A percentile compares a stretch with the other conserved stretches of the same genome.
Conservation (phyloP, 2,329 filamentous ascomycete species). For the Chaetomium sp. region DNA sequence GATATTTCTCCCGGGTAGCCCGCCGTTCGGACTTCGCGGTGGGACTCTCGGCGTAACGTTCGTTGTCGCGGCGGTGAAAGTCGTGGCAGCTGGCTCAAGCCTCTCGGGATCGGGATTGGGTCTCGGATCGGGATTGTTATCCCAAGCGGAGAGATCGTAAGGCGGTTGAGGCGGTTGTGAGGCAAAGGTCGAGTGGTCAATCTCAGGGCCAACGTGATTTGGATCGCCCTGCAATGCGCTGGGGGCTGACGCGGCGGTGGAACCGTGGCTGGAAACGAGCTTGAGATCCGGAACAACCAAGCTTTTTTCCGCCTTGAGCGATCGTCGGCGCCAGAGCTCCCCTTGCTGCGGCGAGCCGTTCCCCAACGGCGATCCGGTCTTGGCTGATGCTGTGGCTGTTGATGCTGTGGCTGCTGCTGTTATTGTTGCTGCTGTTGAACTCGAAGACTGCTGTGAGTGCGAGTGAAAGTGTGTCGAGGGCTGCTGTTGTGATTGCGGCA, state of each 20-base stretch:
- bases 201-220: neutral
- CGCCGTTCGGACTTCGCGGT: slow-evolving; percentile 16
- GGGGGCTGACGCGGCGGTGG: slow-evolving; percentile 35
- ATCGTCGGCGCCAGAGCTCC: slow-evolving; percentile 46
- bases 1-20: slow-evolving; percentile 28
- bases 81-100: slow-evolving; percentile 4
- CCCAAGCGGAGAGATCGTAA: too few species aligned
- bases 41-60: slow-evolving; percentile 10
- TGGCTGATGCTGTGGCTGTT: slow-evolving; percentile 9
- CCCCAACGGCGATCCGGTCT: slow-evolving; percentile 10
- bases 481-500: too few species aligned
- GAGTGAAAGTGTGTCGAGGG: too few species aligned
- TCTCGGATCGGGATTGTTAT: too few species aligned
- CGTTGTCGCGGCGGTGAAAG: too few species aligned
- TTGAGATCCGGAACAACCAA: slow-evolving; percentile 44
- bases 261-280: slow-evolving; percentile 44
- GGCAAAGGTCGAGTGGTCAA: neutral
- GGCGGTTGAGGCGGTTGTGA: slow-evolving; percentile 23
- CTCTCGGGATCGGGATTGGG: slow-evolving; percentile 16
- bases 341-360: slow-evolving; percentile 18
- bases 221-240: slow-evolving; percentile 10
- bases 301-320: slow-evolving; percentile 42
- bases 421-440: too few species aligned
- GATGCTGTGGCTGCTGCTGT: too few species aligned
- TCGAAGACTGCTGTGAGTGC: too few species aligned